Evolutionary conservation across 371 early-diverging fungal species (phyloP), one percentile per base, ranked within the genome.

Genomic region (Mucor irregularis): DNA sequence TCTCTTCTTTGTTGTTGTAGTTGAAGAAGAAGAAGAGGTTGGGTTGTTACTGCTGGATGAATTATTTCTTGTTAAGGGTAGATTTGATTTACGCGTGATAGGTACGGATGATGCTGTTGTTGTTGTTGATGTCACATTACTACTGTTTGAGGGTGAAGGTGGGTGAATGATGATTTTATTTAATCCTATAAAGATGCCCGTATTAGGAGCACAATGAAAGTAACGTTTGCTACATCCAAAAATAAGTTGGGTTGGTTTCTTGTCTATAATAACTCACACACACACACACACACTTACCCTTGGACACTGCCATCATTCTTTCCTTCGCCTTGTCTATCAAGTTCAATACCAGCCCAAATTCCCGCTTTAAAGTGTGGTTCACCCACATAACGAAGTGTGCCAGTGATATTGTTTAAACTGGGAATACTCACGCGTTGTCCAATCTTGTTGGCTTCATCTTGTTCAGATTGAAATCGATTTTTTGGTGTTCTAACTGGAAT

Each of bases 251-350:
- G 13, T 55, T 22, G n/a, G 11, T 26, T 25, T 29, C 8, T 19
- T 21, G 29, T 38, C 11, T n/a, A n/a, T n/a, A n/a, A n/a, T n/a
- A n/a, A n/a, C n/a, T n/a, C n/a, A n/a, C n/a, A n/a, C n/a, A n/a
- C n/a, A n/a, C n/a, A n/a, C n/a, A n/a, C n/a, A n/a, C n/a, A n/a
- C 19, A 26, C 13, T 65, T 80, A 81, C 81, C 90, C 92, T 35
- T 76, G 72, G 46, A 86, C 86, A 35, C 76, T 74, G 10, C 93
- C 92, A 55, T 89, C 83, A 68, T 93, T 92, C 60, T 92, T 93
- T 33, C 92, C 92, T 25, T 80, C 73, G 11, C 86, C 87, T 13
- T 63, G 68, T 17, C 69, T 57, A 47, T 91, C 91, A 0, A 93
- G 74, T 55, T 90, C 51, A 45, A 58, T 40, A 22, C n/a, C n/a